Evolutionary conservation across 805 yeast species (phyloP).

Genomic region (Torulaspora delbrueckii): DNA sequence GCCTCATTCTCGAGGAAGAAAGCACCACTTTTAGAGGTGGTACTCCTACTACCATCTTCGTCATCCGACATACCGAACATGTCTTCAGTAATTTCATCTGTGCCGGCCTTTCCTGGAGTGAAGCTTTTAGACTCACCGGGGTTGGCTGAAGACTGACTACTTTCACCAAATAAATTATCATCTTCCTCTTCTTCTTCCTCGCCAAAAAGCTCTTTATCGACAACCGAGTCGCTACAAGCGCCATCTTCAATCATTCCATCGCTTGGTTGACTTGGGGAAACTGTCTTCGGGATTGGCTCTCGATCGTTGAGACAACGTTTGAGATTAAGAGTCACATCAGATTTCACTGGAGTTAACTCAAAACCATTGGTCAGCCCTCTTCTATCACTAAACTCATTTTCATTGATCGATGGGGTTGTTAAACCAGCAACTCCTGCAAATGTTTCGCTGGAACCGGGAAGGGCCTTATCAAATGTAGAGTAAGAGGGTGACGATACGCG

Average conservation of each 20-base stretch:
- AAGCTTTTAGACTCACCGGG: conserved; percentile 10
- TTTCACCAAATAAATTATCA: conserved; percentile 37
- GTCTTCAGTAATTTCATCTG: conserved; percentile 32
- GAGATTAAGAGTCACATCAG: conserved; percentile 10
- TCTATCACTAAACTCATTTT: conserved; percentile 17
- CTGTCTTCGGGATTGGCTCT: not conserved
- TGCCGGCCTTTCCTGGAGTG: conserved; percentile 6
- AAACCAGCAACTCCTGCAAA: conserved; percentile 15
- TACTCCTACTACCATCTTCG: conserved; percentile 18
- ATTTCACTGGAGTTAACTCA: conserved; percentile 17
- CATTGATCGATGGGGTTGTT: conserved; percentile 21
- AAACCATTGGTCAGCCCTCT: conserved; percentile 9
- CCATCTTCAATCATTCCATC: conserved; percentile 1
- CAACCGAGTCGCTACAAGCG: conserved; percentile 14
- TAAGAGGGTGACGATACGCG: conserved; percentile 13
- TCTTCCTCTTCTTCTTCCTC: conserved; percentile 34
- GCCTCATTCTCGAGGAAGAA: conserved; percentile 6
- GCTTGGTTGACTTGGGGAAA: not conserved
- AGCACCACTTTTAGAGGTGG: conserved; percentile 5
- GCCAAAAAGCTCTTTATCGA: conserved; percentile 33
- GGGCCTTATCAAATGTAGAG: conserved; percentile 10
- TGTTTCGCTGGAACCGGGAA: conserved; percentile 12
- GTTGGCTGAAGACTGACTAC: conserved; percentile 27
- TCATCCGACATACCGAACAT: conserved; percentile 33
- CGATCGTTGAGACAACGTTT: conserved; percentile 4